Conservation (phyloP, 2,329 filamentous ascomycete genomes). For the Corinectria fuckeliana region DNA sequence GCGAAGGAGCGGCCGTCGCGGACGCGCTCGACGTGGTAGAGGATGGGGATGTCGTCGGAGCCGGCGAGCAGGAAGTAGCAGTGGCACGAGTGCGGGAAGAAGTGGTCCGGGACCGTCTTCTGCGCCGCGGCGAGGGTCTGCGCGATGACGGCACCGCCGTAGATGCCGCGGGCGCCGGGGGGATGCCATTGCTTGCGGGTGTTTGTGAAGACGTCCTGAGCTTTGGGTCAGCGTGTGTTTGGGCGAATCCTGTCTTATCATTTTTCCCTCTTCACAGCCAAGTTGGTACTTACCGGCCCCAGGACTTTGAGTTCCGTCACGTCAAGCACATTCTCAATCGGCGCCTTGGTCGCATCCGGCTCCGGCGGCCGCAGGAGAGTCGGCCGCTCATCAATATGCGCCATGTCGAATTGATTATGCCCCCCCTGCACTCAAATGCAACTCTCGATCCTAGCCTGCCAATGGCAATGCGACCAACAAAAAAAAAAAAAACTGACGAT, state of each 20-base stretch:
- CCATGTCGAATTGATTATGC: constrained; percentile 7
- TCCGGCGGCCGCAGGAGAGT: constrained; percentile 72
- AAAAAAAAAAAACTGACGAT: too few species aligned
- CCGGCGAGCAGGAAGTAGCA: constrained; percentile 98
- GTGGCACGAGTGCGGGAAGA: constrained; percentile 94
- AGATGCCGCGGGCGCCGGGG: constrained; percentile 89
- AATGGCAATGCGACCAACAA: background rate
- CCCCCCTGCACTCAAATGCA: background rate
- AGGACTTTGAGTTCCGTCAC: constrained; percentile 80
- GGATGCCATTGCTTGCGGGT: constrained; percentile 92
- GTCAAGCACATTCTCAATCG: constrained; percentile 89
- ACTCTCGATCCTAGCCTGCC: background rate
- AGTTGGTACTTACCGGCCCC: constrained; percentile 66
- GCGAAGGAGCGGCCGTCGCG: constrained; percentile 89
- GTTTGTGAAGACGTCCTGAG: constrained; percentile 91
- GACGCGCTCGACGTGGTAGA: constrained; percentile 95
- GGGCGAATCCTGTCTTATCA: too few species aligned
- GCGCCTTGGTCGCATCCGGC: constrained; percentile 72
- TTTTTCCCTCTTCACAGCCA: background rate
- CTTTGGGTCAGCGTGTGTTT: background rate
- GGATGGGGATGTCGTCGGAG: constrained; percentile 80
- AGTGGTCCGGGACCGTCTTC: constrained; percentile 80
- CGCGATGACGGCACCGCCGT: constrained; percentile 90
- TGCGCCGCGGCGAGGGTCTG: constrained; percentile 90
- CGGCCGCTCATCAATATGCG: constrained; percentile 41